phyloP scores from a whole-genome alignment of 1,284 basidiomycete genomes.

The Cutaneotrichosporon curvatum region DNA sequence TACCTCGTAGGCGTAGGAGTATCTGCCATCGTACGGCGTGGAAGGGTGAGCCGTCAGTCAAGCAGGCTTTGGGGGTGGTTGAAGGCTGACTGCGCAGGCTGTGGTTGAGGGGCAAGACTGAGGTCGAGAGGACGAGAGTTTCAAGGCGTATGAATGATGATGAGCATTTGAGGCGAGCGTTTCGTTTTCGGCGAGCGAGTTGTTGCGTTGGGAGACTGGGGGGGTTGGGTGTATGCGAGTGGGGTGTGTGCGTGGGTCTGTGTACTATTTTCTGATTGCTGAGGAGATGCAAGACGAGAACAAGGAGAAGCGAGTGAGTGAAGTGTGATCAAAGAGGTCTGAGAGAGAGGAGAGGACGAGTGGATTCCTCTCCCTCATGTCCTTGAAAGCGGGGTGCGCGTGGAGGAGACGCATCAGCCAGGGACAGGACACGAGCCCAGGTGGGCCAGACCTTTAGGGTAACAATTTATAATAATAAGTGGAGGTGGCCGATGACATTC shows the following conservation, averaged over 20 bases:
- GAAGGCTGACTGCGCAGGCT: too few relatives aligned
- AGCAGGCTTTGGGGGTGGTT: too few relatives aligned
- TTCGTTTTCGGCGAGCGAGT: too few relatives aligned
- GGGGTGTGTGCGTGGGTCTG: too few relatives aligned
- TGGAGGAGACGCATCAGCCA: neutral
- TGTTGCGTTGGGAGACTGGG: too few relatives aligned
- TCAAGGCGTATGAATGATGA: neutral
- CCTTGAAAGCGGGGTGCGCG: neutral
- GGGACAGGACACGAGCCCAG: neutral
- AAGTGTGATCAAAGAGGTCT: neutral
- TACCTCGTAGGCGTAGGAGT: slow-evolving; percentile 4
- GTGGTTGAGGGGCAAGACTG: too few relatives aligned
- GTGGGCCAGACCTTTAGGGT: neutral
- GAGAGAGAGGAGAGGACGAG: too few relatives aligned
- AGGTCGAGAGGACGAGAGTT: neutral
- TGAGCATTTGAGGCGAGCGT: neutral
- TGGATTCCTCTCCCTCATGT: too few relatives aligned
- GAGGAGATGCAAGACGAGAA: neutral
- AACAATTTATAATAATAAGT: neutral
- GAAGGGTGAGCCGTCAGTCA: too few relatives aligned
- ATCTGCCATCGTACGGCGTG: slow-evolving; percentile 3
- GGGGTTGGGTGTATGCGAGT: too few relatives aligned
- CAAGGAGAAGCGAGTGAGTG: neutral
- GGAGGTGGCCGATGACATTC: too few relatives aligned
- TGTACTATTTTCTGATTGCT: too few relatives aligned